Evolutionary conservation across 306 rosid species (phyloP).

Genomic region (Cicer pinnatifidum): DNA sequence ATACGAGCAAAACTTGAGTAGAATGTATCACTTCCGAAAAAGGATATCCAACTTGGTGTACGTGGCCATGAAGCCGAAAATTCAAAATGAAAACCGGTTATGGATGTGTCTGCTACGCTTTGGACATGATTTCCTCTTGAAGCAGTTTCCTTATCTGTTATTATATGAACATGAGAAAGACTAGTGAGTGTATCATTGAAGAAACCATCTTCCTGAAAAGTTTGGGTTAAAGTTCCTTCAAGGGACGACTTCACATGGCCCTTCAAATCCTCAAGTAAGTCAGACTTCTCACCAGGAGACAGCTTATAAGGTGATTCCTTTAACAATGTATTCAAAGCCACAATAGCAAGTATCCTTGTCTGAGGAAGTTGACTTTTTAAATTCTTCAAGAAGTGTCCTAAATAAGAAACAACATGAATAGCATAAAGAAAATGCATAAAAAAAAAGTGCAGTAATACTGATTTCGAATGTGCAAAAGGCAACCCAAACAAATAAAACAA

Average conservation of each 20-base stretch:
- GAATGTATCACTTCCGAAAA: conserved; percentile 81
- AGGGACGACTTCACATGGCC: conserved; percentile 75
- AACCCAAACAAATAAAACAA: conserved; percentile 1
- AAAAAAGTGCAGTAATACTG: conserved; percentile 15
- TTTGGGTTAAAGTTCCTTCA: conserved; percentile 80
- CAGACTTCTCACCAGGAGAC: conserved; percentile 58
- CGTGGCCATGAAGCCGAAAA: conserved; percentile 99
- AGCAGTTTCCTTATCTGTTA: conserved; percentile 72
- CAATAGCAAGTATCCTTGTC: conserved; percentile 96
- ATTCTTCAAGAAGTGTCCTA: conserved; percentile 94
- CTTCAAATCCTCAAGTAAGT: conserved; percentile 50
- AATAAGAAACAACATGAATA: conserved; percentile 38
- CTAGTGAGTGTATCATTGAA: conserved; percentile 85
- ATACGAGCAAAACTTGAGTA: conserved; percentile 92
- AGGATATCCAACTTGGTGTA: conserved; percentile 93
- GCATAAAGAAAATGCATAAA: conserved; percentile 22
- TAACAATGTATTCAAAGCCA: conserved; percentile 86
- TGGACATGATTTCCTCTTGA: conserved; percentile 87
- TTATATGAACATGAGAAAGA: conserved; percentile 94
- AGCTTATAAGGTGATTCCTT: conserved; percentile 95
- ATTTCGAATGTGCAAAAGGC: conserved; percentile 27
- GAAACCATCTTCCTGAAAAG: conserved; percentile 94
- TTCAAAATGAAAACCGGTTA: conserved; percentile 92
- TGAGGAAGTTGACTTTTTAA: conserved; percentile 97
- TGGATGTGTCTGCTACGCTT: conserved; percentile 95